Percentiles rank a stretch among this genome's conserved stretches.
phyloP scores from a whole-genome alignment of 192 early-diverging fungal species.

The Gryganskiella cystojenkinii region DNA sequence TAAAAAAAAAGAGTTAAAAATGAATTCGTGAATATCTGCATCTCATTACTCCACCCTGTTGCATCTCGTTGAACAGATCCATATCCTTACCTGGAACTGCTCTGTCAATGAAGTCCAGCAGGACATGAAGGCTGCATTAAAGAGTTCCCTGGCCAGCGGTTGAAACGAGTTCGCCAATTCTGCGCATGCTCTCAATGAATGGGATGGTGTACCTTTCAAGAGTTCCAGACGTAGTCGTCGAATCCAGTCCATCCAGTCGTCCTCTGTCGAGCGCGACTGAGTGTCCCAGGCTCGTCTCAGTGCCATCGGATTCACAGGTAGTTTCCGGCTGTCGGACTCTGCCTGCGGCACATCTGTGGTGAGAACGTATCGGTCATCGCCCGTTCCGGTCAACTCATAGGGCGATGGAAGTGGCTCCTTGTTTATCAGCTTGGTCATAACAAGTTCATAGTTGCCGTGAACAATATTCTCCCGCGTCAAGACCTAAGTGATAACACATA shows the following conservation, averaged over 20 bases:
- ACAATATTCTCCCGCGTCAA: constrained; percentile 70
- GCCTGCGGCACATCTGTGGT: constrained; percentile 70
- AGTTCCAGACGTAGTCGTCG: constrained; percentile 88
- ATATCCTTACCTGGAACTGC: constrained; percentile 68
- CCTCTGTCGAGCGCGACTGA: constrained; percentile 84
- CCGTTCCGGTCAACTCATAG: constrained; percentile 30
- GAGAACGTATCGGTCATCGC: constrained; percentile 45
- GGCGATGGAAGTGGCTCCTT: constrained; percentile 75
- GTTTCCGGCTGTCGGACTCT: constrained; percentile 68
- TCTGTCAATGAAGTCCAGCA: constrained; percentile 94
- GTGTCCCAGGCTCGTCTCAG: constrained; percentile 90
- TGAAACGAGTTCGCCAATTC: constrained; percentile 82
- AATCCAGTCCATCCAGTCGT: constrained; percentile 98
- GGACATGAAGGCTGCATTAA: constrained; percentile 97
- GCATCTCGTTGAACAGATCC: not conserved
- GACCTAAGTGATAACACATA: constrained; percentile 17
- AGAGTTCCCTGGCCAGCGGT: constrained; percentile 88
- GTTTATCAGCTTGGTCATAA: constrained; percentile 77
- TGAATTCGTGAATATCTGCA: not conserved
- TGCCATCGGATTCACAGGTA: constrained; percentile 86
- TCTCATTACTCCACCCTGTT: no score
- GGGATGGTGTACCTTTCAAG: constrained; percentile 94
- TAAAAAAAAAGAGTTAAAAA: not conserved
- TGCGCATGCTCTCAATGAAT: constrained; percentile 91
- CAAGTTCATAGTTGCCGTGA: constrained; percentile 78